phyloP scores from a whole-genome alignment of 2,329 filamentous ascomycete genomes.

The Fusarium keratoplasticum region DNA sequence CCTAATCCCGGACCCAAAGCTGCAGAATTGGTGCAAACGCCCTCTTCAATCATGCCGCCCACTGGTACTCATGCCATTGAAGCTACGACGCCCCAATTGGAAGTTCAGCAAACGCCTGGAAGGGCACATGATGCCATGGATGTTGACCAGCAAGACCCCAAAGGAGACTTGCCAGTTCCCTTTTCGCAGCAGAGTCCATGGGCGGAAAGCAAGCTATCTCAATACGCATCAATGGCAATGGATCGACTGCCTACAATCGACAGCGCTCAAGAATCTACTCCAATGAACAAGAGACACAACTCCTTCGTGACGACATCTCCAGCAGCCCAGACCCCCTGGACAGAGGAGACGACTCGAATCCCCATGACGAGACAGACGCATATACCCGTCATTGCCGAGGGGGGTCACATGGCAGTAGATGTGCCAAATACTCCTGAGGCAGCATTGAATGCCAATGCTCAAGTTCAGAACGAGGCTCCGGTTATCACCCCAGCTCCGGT shows the following conservation, averaged over 20 bases:
- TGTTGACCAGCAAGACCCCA: not conserved
- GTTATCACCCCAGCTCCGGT: conserved; percentile 1
- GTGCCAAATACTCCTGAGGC: conserved; percentile 3
- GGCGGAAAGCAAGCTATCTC: conserved; percentile 35
- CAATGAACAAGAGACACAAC: conserved; percentile 1
- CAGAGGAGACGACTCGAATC: not conserved
- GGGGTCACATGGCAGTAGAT: not conserved
- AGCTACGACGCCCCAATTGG: not conserved
- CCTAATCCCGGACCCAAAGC: not conserved
- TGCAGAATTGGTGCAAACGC: not conserved
- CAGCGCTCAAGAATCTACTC: not conserved
- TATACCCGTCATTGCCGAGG: not conserved
- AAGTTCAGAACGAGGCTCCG: conserved; percentile 7
- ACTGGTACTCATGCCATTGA: not conserved
- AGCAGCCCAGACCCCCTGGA: conserved; percentile 40
- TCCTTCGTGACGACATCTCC: not conserved
- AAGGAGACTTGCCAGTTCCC: conserved; percentile 14
- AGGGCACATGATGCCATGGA: not conserved
- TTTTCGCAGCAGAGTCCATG: conserved; percentile 45
- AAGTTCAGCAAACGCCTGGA: not conserved
- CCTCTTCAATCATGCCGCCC: not conserved
- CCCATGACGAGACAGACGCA: not conserved
- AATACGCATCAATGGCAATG: conserved; percentile 24
- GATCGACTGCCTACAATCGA: not conserved
- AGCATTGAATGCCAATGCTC: not conserved